Base-by-base conservation (phyloP, 768 basidiomycete species). In the Exidia glandulosa region DNA sequence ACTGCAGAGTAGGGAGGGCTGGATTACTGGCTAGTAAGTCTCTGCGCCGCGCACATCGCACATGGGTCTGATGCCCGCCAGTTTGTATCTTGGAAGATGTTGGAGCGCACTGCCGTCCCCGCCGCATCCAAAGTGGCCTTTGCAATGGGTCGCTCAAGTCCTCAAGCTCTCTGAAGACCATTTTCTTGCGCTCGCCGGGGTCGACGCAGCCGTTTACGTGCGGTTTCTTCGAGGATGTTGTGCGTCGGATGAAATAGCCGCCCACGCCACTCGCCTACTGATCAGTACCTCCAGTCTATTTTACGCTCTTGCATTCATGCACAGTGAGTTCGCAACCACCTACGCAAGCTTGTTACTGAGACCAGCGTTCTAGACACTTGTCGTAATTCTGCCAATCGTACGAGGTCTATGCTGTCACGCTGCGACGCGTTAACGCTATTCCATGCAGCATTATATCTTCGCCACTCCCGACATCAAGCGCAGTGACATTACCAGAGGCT, bases 101-200 rank as follows among this genome's bases (percentile, higher is more conserved):
- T 54, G 25, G 14, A 13, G 27, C 30, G 50, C 50, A 10, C 25
- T 54, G 27, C 50, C 50, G 14, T 54, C 50, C 16, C 50, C 50
- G 50, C 50, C 50, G 7, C 50, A 54, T 25, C 50, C 50, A 13
- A 27, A 31, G 50, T 29, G 25, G 30, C 50, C 50, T 6, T 27
- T 54, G 27, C 7, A 6, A 29, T 54, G 50, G 50, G 30, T 54
- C 23, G 4, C 12, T 37, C 34, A 47, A 2, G 50, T 59, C 19
- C 50, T 54, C 9, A 27, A 27, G 27, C 14, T 13, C 27, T 13
- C 14, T 19, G 66, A 66, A 41, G 87, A 89, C 65, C 87, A 92
- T 69, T 83, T 93, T 30, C 84, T 93, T 47, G 88, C 81, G 66
- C 85, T 94, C 48, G 87, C 87, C 0, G 89, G 86, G 1, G 87